A percentile compares a stretch with the other conserved stretches of the same genome.
Evolutionary conservation across 768 basidiomycete species (phyloP).

Genomic region (Lactarius quietus): DNA sequence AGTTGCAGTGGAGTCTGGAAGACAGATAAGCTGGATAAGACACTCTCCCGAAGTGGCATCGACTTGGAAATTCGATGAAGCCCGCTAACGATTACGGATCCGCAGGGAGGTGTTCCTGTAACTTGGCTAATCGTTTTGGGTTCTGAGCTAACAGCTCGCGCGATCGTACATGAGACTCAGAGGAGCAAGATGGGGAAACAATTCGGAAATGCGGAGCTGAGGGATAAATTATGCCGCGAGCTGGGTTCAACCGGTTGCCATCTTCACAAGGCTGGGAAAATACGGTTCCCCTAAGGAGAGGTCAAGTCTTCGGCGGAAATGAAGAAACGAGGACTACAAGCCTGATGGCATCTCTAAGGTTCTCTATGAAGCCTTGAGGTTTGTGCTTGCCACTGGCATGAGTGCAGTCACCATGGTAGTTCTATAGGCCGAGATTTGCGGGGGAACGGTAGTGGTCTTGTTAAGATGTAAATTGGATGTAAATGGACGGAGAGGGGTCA

Average conservation of each 20-base stretch:
- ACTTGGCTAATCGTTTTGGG: neutral
- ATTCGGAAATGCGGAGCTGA: slow-evolving; percentile 1
- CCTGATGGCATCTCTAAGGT: slow-evolving; percentile 7
- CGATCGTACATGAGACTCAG: slow-evolving; percentile 15
- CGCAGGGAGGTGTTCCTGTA: slow-evolving; percentile 1
- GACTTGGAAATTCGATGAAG: neutral
- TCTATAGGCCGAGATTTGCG: neutral
- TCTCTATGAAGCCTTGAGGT: slow-evolving; percentile 19
- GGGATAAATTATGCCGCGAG: neutral
- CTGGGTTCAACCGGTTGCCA: neutral
- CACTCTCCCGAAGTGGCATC: neutral
- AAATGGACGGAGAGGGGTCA: neutral
- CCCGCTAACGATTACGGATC: neutral
- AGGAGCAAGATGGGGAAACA: slow-evolving; percentile 11
- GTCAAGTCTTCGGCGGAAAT: slow-evolving; percentile 13
- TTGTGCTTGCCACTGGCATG: slow-evolving; percentile 15
- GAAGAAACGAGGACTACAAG: slow-evolving; percentile 8
- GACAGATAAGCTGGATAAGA: slow-evolving; percentile 6
- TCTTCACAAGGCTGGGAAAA: slow-evolving; percentile 3
- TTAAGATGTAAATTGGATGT: neutral
- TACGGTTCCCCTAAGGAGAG: slow-evolving; percentile 8
- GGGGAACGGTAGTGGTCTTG: neutral
- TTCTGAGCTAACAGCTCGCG: neutral
- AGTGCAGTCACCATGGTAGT: neutral
- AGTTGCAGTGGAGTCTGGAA: neutral